These are phyloP conservation scores for Coprinopsis strossmayeri DNA, from an alignment of 768 basidiomycete genomes.

Conservation along the genomic window DNA sequence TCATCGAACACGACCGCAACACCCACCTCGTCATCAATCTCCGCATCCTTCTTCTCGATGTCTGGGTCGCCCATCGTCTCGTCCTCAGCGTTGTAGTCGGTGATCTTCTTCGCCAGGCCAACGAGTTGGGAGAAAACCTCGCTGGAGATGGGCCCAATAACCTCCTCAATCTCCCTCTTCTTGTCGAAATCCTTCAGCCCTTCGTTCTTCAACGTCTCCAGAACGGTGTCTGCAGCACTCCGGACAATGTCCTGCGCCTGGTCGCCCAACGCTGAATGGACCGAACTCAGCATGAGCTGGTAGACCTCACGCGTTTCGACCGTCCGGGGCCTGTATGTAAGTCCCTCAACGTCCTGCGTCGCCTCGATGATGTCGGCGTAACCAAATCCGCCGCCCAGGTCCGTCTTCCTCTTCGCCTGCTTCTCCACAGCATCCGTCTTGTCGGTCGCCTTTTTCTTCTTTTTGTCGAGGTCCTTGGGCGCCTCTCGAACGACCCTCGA, in stretches of 20 bases:
- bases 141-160: conserved; percentile 56
- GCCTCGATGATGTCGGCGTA: conserved; percentile 92
- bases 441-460: conserved; percentile 79
- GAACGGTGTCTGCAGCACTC: conserved; percentile 87
- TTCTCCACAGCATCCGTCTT: conserved; percentile 40
- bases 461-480: conserved; percentile 88
- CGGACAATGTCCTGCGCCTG: conserved; percentile 95
- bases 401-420: conserved; percentile 53
- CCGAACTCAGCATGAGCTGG: conserved; percentile 79
- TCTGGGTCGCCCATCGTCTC: conserved; percentile 75
- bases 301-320: conserved; percentile 94
- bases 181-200: conserved; percentile 93
- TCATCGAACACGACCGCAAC: conserved; percentile 98
- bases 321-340: conserved; percentile 89
- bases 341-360: conserved; percentile 87
- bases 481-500: conserved; percentile 77
- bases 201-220: conserved; percentile 87
- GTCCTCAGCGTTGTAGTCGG: conserved; percentile 90
- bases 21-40: conserved; percentile 94
- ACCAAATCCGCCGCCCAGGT: conserved; percentile 54
- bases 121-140: conserved; percentile 83
- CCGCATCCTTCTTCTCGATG: conserved; percentile 73
- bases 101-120: conserved; percentile 87
- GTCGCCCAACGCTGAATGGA: conserved; percentile 84
- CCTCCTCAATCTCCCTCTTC: conserved; percentile 86